Evolutionary conservation across 1,139 yeast species (phyloP), one percentile per base, ranked within the genome.

Genomic region (Nakaseomyces delphensis): DNA sequence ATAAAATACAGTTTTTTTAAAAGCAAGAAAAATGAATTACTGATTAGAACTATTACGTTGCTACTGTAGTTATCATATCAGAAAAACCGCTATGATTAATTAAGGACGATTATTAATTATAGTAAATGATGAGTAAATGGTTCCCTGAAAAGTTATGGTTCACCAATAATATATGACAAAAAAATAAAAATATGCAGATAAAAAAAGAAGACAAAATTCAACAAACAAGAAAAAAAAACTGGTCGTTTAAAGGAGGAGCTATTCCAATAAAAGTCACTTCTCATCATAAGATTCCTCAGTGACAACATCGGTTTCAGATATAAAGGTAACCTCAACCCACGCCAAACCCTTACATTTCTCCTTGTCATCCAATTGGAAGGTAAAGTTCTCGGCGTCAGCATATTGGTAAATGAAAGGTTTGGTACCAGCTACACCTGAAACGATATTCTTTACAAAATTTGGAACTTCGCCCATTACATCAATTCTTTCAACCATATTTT

Each of bases 381-480:
- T 48, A 44, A 65, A 56, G 14, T 73, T 70, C 25, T 53, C 53
- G 16, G 46, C 39, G 62, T 83, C 80, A 60, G 82, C 76, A 67
- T 76, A 91, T 68, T 91, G 98, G 66, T 89, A 91, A 57, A 91
- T 89, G 68, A 77, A 91, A 29, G 98, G 98, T 62, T 81, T 84
- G 36, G 97, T 82, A 43, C 97, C 98, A 11, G 95, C 91, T 45
- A 89, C 93, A 47, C 95, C 96, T 50, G 89, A 79, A 36, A 86
- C 97, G 48, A 91, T 84, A 56, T 81, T 83, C 66, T 91, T 91
- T 51, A 91, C 95, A 66, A 91, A 87, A 53, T 77, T 81, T 36
- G 98, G 98, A 48, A 91, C 82, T 68, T 91, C 98, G 36, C 91
- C 87, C 96, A 91, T 87, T 48, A 91, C 97, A 65, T 91, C 98